These are phyloP conservation scores for Xylaria sp. DNA, from an alignment of 2,329 filamentous ascomycete genomes.

Conservation along the genomic window DNA sequence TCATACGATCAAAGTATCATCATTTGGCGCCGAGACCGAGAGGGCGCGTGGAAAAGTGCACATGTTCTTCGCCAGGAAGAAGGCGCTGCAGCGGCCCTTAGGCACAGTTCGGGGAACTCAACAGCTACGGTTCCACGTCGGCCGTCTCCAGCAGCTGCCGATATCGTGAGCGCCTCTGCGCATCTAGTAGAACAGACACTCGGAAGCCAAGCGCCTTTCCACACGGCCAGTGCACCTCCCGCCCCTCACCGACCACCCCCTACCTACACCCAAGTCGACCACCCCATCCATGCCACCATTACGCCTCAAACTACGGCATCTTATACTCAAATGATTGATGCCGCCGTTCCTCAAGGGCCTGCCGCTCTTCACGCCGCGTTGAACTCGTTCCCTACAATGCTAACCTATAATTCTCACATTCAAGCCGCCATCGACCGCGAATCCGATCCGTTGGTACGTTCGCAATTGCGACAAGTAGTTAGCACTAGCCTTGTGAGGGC, in stretches of 20 bases:
- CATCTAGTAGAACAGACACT: conserved; percentile 29
- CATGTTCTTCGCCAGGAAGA: conserved; percentile 82
- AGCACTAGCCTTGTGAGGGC: conserved; percentile 58
- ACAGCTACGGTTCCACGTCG: conserved; percentile 33
- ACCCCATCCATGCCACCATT: conserved; percentile 50
- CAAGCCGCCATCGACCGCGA: conserved; percentile 64
- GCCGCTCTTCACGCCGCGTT: conserved; percentile 60
- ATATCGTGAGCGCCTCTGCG: conserved; percentile 22
- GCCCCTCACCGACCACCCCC: conserved; percentile 43
- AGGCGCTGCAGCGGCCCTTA: conserved; percentile 64
- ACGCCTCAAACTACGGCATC: conserved; percentile 54
- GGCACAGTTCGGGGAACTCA: conserved; percentile 37
- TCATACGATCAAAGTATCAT: conserved; percentile 97
- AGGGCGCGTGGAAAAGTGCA: conserved; percentile 84
- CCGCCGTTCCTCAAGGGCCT: conserved; percentile 62
- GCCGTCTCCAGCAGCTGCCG: conserved; percentile 34
- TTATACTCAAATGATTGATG: conserved; percentile 65
- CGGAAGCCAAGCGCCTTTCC: conserved; percentile 37
- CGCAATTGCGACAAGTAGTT: conserved; percentile 63
- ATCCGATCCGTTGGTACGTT: conserved; percentile 59
- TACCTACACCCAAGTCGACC: conserved; percentile 48
- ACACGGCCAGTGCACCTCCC: conserved; percentile 45
- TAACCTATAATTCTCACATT: conserved; percentile 61
- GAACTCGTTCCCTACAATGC: conserved; percentile 59
- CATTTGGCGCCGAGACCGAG: conserved; percentile 88